Conservation (phyloP, 2,329 filamentous ascomycete genomes). For the Colletotrichum sojae region DNA sequence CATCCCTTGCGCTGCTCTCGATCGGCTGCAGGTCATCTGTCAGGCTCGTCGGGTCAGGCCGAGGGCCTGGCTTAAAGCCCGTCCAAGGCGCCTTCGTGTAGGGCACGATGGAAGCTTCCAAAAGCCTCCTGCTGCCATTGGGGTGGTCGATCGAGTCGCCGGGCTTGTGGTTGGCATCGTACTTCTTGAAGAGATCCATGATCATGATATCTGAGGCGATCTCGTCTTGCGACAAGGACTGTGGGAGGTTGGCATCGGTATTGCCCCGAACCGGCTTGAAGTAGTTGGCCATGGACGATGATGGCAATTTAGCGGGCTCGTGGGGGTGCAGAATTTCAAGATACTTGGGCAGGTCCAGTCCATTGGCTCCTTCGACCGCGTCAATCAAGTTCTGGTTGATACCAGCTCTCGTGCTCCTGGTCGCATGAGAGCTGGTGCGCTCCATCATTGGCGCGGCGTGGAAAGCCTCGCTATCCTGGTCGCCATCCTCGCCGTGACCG, state of each 20-base stretch:
- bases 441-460: constrained; percentile 72
- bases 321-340: constrained; percentile 69
- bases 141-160: constrained; percentile 70
- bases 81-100: constrained; percentile 64
- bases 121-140: constrained; percentile 67
- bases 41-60: constrained; percentile 64
- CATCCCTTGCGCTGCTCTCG: constrained; percentile 59
- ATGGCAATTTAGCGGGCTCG: constrained; percentile 71
- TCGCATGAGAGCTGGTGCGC: constrained; percentile 74
- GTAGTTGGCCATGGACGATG: constrained; percentile 70
- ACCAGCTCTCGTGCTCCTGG: constrained; percentile 72
- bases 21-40: constrained; percentile 66
- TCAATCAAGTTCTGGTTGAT: constrained; percentile 69
- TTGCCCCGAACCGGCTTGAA: constrained; percentile 70
- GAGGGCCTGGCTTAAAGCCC: constrained; percentile 61
- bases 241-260: constrained; percentile 70
- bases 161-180: constrained; percentile 66
- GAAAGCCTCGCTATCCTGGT: constrained; percentile 62
- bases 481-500: constrained; percentile 64
- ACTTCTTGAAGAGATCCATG: constrained; percentile 71
- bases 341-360: constrained; percentile 71
- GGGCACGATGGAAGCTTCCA: constrained; percentile 68
- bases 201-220: constrained; percentile 69
- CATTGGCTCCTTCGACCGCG: constrained; percentile 72
- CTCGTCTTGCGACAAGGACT: constrained; percentile 65